A percentile compares a stretch with the other conserved stretches of the same genome.
Evolutionary conservation across 352 stramenopile genomes (phyloP).

Genomic region (Pythium myriotylum): DNA sequence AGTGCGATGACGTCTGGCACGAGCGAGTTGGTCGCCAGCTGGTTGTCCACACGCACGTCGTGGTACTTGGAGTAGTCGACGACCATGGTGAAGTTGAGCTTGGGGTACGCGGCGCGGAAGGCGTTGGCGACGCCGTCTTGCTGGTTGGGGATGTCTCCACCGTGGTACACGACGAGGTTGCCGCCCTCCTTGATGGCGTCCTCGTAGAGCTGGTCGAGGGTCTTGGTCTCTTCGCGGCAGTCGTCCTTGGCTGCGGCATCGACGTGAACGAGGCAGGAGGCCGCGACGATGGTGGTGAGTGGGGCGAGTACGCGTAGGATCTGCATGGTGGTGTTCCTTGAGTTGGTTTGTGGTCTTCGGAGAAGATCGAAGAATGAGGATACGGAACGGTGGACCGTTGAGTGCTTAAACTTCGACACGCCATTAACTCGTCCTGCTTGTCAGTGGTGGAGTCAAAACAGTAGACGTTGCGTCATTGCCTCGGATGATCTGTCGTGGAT

Average conservation of each 20-base stretch:
- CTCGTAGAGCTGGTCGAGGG: slow-evolving; percentile 43
- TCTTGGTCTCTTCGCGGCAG: slow-evolving; percentile 9
- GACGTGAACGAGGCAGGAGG: not conserved
- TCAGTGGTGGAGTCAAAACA: too few relatives aligned
- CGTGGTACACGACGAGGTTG: slow-evolving; percentile 52
- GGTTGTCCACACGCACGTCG: slow-evolving; percentile 64
- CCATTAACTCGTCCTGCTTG: too few relatives aligned
- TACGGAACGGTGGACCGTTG: too few relatives aligned
- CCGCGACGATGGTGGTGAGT: not conserved
- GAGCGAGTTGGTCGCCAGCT: slow-evolving; percentile 47
- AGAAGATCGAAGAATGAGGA: not conserved
- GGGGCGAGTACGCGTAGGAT: not conserved
- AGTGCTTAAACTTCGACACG: too few relatives aligned
- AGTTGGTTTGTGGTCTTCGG: slow-evolving; percentile 7
- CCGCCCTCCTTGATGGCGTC: slow-evolving; percentile 52
- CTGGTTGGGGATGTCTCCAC: slow-evolving; percentile 27
- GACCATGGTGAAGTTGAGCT: slow-evolving; percentile 65
- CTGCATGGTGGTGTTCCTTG: not conserved
- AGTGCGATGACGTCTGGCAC: slow-evolving; percentile 47
- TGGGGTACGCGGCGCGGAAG: slow-evolving; percentile 32
- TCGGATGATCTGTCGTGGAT: too few relatives aligned
- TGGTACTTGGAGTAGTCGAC: slow-evolving; percentile 65
- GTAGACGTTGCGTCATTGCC: too few relatives aligned
- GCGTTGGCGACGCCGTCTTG: too few relatives aligned
- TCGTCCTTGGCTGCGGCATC: too few relatives aligned